phyloP scores from a whole-genome alignment of 345 rosid species.

The Gossypium thurberi region DNA sequence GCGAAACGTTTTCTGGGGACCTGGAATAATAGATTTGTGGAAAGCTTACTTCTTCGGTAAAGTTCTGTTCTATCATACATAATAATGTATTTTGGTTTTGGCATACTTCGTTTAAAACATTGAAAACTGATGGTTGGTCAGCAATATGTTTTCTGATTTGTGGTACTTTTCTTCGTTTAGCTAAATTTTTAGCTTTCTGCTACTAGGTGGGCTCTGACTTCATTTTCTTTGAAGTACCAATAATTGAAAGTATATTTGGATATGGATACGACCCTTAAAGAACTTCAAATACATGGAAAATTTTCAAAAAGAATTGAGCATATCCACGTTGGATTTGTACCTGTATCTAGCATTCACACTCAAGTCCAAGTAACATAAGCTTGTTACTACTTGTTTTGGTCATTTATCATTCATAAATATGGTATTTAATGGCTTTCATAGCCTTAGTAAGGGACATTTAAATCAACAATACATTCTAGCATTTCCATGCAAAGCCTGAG shows the following conservation, averaged over 20 bases:
- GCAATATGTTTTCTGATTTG: not conserved
- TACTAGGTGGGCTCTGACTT: not conserved
- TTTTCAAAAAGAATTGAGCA: not conserved
- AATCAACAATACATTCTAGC: not conserved
- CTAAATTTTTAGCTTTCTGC: not conserved
- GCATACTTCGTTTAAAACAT: not conserved
- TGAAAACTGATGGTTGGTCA: not conserved
- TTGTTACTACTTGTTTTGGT: not conserved
- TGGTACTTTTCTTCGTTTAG: not conserved
- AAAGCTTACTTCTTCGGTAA: not conserved
- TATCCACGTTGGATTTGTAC: not conserved
- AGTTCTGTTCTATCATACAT: not conserved
- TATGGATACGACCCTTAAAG: not conserved
- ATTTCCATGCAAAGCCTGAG: not conserved
- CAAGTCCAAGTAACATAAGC: not conserved
- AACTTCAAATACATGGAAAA: not conserved
- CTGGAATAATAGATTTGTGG: not conserved
- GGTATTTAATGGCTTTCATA: not conserved
- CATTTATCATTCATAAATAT: not conserved
- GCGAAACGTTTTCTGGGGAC: not conserved
- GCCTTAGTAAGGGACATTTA: not conserved
- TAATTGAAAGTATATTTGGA: not conserved
- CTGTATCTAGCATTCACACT: not conserved
- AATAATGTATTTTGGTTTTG: not conserved
- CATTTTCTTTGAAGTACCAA: not conserved